Conservation (phyloP, 169 alveolate species). For the Blepharisma undulans region DNA sequence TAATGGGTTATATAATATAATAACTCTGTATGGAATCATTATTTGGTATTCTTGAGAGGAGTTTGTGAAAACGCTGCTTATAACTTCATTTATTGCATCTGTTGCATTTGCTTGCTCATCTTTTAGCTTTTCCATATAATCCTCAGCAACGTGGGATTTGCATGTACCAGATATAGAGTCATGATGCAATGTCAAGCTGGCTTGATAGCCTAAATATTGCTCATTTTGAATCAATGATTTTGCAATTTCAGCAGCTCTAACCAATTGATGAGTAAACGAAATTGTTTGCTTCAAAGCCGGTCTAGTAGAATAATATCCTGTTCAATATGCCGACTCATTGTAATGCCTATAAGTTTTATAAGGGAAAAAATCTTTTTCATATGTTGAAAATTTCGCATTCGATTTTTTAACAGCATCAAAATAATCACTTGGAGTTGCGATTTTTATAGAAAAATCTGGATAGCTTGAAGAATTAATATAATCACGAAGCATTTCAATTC, state of each 20-base stretch:
- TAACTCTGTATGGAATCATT: not conserved
- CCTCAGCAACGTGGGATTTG: conserved; percentile 42
- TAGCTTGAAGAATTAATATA: not conserved
- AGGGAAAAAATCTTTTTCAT: conserved; percentile 73
- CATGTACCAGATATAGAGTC: conserved; percentile 79
- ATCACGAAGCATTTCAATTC: not conserved
- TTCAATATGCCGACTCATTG: conserved; percentile 55
- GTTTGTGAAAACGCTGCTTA: not conserved
- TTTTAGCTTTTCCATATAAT: conserved; percentile 26
- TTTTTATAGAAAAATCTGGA: not conserved
- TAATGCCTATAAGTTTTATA: not conserved
- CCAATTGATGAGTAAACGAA: not conserved
- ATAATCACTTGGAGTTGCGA: conserved; percentile 15
- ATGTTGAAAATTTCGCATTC: not conserved
- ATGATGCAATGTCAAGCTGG: conserved; percentile 61
- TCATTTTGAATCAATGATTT: not conserved
- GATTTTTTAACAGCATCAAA: not conserved
- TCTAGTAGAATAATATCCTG: conserved; percentile 76
- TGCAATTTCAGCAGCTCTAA: not conserved
- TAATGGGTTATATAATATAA: not conserved
- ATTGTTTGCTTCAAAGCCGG: conserved; percentile 29
- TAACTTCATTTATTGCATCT: not conserved
- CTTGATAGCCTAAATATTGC: not conserved
- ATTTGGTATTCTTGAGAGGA: not conserved
- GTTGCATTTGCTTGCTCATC: not conserved